phyloP scores from a whole-genome alignment of 108 stramenopile genomes.

The Stephanodiscus minutulus region DNA sequence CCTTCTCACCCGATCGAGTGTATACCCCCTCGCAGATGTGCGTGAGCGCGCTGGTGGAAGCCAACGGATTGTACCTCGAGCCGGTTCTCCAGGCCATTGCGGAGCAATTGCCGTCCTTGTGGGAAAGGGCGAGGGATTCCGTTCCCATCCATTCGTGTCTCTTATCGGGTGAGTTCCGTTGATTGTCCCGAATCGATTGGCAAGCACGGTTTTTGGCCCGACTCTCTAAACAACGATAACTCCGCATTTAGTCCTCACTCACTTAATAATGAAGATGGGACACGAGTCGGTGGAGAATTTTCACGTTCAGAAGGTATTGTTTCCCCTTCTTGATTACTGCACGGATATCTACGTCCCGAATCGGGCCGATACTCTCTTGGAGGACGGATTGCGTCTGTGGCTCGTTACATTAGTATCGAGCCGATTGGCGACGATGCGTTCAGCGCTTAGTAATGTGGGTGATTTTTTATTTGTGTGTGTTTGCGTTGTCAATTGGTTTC shows the following conservation, averaged over 20 bases:
- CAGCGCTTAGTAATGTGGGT: slow-evolving; percentile 9
- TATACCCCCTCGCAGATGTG: slow-evolving; percentile 9
- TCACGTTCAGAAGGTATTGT: slow-evolving; percentile 38
- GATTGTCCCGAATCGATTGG: not conserved
- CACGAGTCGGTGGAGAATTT: slow-evolving; percentile 36
- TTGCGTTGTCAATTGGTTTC: not conserved
- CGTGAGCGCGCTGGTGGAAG: slow-evolving; percentile 38
- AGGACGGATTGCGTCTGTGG: slow-evolving; percentile 43
- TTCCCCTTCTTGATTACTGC: slow-evolving; percentile 45
- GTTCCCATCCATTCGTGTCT: slow-evolving; percentile 42
- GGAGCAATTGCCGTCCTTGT: slow-evolving; percentile 36
- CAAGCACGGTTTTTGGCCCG: too few relatives aligned
- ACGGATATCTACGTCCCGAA: slow-evolving; percentile 36
- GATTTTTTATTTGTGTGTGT: not conserved
- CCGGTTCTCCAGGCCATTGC: slow-evolving; percentile 38
- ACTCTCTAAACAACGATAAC: too few relatives aligned
- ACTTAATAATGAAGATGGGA: slow-evolving; percentile 48
- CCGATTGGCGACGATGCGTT: slow-evolving; percentile 36
- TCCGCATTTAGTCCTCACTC: slow-evolving; percentile 16
- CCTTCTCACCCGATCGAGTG: not conserved
- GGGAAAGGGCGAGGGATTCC: slow-evolving; percentile 43
- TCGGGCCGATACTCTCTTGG: slow-evolving; percentile 37
- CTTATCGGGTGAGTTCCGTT: slow-evolving; percentile 25
- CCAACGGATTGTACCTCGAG: slow-evolving; percentile 31
- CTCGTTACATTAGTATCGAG: slow-evolving; percentile 30